Evolutionary conservation across 148 eudicot genomes (phyloP), one percentile per base, ranked within the genome.

Genomic region (Dysphania ambrosioides): DNA sequence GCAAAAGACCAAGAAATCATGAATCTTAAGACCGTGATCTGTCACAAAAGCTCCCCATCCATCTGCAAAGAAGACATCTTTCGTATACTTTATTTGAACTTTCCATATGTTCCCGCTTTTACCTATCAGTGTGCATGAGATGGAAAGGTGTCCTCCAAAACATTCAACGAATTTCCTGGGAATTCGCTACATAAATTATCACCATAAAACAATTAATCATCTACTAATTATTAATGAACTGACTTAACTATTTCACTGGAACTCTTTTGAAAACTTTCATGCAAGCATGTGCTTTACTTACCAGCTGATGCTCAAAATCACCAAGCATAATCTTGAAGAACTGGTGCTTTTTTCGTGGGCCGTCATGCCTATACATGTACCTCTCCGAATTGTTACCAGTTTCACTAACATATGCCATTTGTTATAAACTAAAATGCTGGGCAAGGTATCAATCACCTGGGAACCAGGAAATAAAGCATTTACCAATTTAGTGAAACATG

Each of bases 31-130:
- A 3, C 60, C 53, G 51, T 77, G 62, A 49, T 77, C 79, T 7
- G 19, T 77, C 27, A 77, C 75, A 62, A 77, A 77, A 0, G 2
- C 49, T 5, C 36, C 56, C 79, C 79, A 77, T 32, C 79, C 79
- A 29, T 57, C 29, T 8, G 70, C 34, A n/a, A 77, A 70, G 4
- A 61, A 19, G 1, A 35, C 29, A 35, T 77, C 75, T 0, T 70
- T 26, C 6, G 35, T 41, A 18, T 19, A 16, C 0, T 3, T 27
- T 2, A 70, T 19, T 27, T 16, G 19, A 24, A 77, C 79, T 11
- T 16, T 49, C 79, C 79, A 77, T 53, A 32, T 23, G 21, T 49
- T 29, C 29, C 80, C 75, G 12, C 75, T 72, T 29, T 29, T 65
- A 1, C 80, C 80, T 38, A 23, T 53, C 3, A 77, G 75, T 19